phyloP scores from a whole-genome alignment of 495 filamentous ascomycete species.

The Tetracladium marchalianum region DNA sequence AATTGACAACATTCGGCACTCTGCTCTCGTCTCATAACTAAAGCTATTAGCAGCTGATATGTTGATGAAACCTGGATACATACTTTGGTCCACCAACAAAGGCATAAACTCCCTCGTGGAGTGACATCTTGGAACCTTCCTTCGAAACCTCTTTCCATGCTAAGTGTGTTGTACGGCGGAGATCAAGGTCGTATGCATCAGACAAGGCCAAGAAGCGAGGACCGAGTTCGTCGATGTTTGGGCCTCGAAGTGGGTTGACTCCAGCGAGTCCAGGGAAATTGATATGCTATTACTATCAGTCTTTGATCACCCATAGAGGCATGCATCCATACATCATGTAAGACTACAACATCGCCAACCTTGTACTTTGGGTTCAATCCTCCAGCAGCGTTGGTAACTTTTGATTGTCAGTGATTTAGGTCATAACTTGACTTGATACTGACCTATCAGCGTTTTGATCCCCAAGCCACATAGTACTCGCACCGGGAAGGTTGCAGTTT shows the following conservation, averaged over 20 bases:
- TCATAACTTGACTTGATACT: constrained; percentile 14
- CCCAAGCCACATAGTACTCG: constrained; percentile 62
- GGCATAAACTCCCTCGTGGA: constrained; percentile 70
- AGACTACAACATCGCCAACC: constrained; percentile 62
- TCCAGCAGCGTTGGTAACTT: constrained; percentile 66
- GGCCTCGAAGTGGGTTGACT: constrained; percentile 59
- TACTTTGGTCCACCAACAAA: constrained; percentile 64
- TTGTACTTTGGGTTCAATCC: constrained; percentile 58
- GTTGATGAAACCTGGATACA: constrained; percentile 6
- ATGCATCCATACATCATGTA: constrained; percentile 51
- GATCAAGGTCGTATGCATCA: constrained; percentile 65
- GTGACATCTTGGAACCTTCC: constrained; percentile 18
- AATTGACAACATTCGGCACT: constrained; percentile 59
- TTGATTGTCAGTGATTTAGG: constrained; percentile 24
- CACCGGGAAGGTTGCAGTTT: constrained; percentile 58
- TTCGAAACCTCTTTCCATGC: constrained; percentile 43
- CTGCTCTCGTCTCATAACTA: constrained; percentile 68
- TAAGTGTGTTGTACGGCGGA: constrained; percentile 50
- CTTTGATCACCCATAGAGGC: background rate
- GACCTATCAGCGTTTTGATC: constrained; percentile 53
- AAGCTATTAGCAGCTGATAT: constrained; percentile 1
- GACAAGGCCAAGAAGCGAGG: constrained; percentile 62
- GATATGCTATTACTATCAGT: constrained; percentile 46
- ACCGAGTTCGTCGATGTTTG: constrained; percentile 59
- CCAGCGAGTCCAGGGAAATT: constrained; percentile 66